Evolutionary conservation across 306 rosid genomes (phyloP).

Genomic region (Acacia melanoxylon): DNA sequence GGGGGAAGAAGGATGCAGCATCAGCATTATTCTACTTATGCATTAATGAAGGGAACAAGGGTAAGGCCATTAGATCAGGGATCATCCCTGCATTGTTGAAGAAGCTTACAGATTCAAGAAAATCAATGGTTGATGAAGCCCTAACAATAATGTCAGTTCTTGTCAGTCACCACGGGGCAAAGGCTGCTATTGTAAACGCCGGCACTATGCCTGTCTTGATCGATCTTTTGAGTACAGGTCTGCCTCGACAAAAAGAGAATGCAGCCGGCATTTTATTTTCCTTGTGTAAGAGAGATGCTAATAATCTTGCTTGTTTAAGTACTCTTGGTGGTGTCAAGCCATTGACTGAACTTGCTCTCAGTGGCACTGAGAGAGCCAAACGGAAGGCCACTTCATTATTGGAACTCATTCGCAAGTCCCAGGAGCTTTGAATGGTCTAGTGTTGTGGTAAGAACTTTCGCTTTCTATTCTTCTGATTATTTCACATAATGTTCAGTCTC

Average conservation of each 20-base stretch:
- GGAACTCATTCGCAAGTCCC: constrained; percentile 75
- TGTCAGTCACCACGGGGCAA: constrained; percentile 87
- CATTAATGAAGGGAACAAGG: constrained; percentile 94
- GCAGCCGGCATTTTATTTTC: constrained; percentile 86
- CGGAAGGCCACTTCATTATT: constrained; percentile 85
- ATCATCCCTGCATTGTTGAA: constrained; percentile 69
- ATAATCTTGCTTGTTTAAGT: constrained; percentile 74
- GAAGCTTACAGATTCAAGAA: constrained; percentile 83
- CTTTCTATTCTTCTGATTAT: constrained; percentile 40
- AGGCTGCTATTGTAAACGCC: constrained; percentile 70
- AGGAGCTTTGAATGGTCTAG: constrained; percentile 49
- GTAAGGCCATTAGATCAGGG: constrained; percentile 84
- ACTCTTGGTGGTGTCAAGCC: constrained; percentile 88
- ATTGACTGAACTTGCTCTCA: constrained; percentile 67
- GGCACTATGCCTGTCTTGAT: constrained; percentile 86
- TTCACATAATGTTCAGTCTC: constrained; percentile 44
- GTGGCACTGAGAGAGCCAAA: constrained; percentile 89
- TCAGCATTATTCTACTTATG: constrained; percentile 91
- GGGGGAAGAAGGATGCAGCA: constrained; percentile 97
- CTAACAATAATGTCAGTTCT: constrained; percentile 92
- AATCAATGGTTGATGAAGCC: constrained; percentile 85
- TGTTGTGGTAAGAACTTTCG: constrained; percentile 27
- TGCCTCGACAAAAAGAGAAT: constrained; percentile 87
- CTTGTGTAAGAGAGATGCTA: constrained; percentile 76
- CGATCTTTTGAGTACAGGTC: constrained; percentile 79